Evolutionary conservation across 1,284 basidiomycete genomes (phyloP), one percentile per base, ranked within the genome.

Genomic region (Flammula alnicola): DNA sequence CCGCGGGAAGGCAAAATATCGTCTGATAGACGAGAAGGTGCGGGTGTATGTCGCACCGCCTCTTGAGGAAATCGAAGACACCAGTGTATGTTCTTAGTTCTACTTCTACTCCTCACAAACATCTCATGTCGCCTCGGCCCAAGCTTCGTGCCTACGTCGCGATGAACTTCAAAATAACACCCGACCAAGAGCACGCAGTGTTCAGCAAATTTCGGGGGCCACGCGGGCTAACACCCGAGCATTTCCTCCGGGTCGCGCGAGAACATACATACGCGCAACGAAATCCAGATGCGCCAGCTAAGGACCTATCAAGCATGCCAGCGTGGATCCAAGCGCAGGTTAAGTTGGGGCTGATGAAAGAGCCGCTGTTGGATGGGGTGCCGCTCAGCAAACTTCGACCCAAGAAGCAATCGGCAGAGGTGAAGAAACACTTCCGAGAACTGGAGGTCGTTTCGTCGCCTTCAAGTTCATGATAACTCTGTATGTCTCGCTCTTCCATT

Each of bases 21-120:
- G 86, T 36, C 72, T 95, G 3, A 60, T 91, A 32, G 93, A 95
- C 59, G 84, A 88, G 63, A 80, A 88, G 71, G 92, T 95, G 25
- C 79, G 92, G n/a, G 83, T 89, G 36, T 95, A 85, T 58, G 86
- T 95, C 38, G 88, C 90, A 10, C 93, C 93, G 1, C 80, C 83
- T 1, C 66, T 90, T 26, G 76, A 84, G 54, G 79, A 82, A 25
- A 84, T 93, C 47, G 69, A 77, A 31, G 74, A 69, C 23, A 84
- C 84, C 25, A 71, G 77, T 35, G 89, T 92, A 62, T 61, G 88
- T 51, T 41, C 10, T 7, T 1, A 4, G 7, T 38, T 19, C 16
- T 42, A 23, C 35, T 44, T 27, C 8, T 8, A 27, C 36, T 14
- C 33, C 16, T 2, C 14, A 5, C 11, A 33, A 47, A 36, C 17